Conservation (phyloP, 2,329 filamentous ascomycete species). For the Apiospora hydei region DNA sequence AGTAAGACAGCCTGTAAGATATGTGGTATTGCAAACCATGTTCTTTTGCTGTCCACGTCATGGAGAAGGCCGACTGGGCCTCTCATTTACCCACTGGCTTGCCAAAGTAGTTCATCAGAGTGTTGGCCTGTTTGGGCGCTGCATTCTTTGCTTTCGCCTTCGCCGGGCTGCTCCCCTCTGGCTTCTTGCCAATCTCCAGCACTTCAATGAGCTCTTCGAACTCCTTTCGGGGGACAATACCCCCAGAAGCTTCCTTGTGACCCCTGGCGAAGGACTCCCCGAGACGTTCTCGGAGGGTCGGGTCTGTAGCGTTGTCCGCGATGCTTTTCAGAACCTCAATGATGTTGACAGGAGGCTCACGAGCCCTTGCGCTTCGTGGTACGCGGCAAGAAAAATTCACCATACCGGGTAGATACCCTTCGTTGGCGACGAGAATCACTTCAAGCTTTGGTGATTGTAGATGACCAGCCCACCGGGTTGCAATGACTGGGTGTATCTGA, state of each 20-base stretch:
- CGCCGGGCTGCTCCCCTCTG: constrained; percentile 39
- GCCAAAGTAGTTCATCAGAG: constrained; percentile 61
- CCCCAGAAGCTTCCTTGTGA: constrained; percentile 72
- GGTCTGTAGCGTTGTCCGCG: constrained; percentile 51
- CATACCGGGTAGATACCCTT: constrained; percentile 67
- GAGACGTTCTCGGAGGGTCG: constrained; percentile 53
- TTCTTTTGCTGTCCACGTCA: too few species aligned
- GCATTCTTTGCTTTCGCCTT: constrained; percentile 44
- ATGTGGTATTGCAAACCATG: too few species aligned
- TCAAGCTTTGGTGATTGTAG: constrained; percentile 66
- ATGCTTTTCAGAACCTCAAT: constrained; percentile 63
- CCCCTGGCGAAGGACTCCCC: constrained; percentile 71
- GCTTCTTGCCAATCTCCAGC: constrained; percentile 65
- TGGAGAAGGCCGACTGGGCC: background rate
- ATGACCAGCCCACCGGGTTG: constrained; percentile 70
- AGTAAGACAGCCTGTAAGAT: too few species aligned
- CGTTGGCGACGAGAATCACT: constrained; percentile 71
- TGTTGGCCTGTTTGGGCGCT: constrained; percentile 45
- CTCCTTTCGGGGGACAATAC: constrained; percentile 64
- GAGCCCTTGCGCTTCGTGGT: constrained; percentile 59
- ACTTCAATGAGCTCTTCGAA: constrained; percentile 70
- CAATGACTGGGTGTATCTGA: constrained; percentile 72
- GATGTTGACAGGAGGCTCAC: constrained; percentile 66
- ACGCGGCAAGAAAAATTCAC: constrained; percentile 74
- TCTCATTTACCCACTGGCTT: constrained; percentile 40